These are phyloP conservation scores for Yamadazyma dendronema DNA, from an alignment of 1,139 yeast species.

Conservation along the genomic window DNA sequence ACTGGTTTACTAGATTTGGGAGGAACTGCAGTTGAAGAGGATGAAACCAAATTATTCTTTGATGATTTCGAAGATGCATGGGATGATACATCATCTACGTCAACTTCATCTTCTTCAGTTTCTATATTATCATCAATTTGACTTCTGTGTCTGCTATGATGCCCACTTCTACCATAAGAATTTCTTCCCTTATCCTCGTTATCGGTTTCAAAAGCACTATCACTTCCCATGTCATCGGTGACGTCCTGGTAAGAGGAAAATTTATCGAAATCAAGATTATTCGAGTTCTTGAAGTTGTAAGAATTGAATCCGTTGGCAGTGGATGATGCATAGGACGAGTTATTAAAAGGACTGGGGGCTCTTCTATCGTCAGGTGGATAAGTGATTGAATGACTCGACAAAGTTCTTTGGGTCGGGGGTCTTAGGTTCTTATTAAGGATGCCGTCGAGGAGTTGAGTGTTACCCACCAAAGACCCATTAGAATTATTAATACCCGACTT, in stretches of 20 bases:
- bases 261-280: conserved; percentile 12
- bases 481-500: too few species aligned
- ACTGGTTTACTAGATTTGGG: conserved; percentile 1
- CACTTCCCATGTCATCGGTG: conserved; percentile 8
- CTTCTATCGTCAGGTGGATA: conserved; percentile 6
- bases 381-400: conserved; percentile 12
- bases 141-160: conserved; percentile 1
- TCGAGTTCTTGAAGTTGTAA: conserved; percentile 5
- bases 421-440: background rate
- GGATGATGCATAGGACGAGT: conserved; percentile 8
- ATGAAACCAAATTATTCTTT: conserved; percentile 11
- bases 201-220: conserved; percentile 5
- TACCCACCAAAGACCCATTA: background rate
- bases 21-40: conserved; percentile 13
- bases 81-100: conserved; percentile 30
- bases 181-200: conserved; percentile 2
- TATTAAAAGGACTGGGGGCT: conserved; percentile 11
- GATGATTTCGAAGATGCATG: conserved; percentile 25
- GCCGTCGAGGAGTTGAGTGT: background rate
- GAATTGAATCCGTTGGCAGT: conserved; percentile 4
- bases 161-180: background rate
- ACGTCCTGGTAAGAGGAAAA: conserved; percentile 7
- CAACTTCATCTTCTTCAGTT: conserved; percentile 28
- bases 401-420: conserved; percentile 13
- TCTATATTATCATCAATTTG: conserved; percentile 26